Conservation (phyloP, 176 grass and related monocot genomes). For the Cocos nucifera region DNA sequence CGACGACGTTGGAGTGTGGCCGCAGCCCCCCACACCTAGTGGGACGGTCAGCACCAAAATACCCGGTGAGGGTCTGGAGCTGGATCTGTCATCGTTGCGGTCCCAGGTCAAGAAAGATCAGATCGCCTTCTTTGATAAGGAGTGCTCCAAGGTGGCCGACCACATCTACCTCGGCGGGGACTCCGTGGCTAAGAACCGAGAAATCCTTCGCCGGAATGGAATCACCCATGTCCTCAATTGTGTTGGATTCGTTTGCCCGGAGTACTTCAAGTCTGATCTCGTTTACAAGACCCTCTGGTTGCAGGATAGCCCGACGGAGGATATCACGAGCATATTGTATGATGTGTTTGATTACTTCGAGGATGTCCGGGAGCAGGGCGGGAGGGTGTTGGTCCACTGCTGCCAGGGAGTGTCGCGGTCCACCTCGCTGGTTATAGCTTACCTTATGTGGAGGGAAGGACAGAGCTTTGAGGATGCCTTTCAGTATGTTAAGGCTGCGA, state of each 20-base stretch:
- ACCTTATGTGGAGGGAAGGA: constrained; percentile 97
- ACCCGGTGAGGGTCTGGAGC: constrained; percentile 51
- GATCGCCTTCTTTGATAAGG: constrained; percentile 97
- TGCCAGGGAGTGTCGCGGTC: constrained; percentile 93
- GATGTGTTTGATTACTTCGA: constrained; percentile 99
- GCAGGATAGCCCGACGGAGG: constrained; percentile 96
- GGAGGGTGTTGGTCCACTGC: constrained; percentile 89
- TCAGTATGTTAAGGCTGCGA: constrained; percentile 83
- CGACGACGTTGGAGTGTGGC: constrained; percentile 93
- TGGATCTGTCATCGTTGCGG: constrained; percentile 55
- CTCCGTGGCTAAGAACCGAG: constrained; percentile 75
- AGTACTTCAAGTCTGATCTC: constrained; percentile 92
- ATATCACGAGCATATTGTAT: constrained; percentile 96
- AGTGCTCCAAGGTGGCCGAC: constrained; percentile 94
- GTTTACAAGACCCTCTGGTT: constrained; percentile 94
- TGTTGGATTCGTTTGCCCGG: constrained; percentile 84
- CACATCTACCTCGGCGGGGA: constrained; percentile 95
- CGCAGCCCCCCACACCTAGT: constrained; percentile 72
- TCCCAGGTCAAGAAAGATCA: constrained; percentile 79
- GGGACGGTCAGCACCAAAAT: constrained; percentile 32
- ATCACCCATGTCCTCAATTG: constrained; percentile 98
- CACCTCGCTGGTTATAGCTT: constrained; percentile 87
- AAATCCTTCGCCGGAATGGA: constrained; percentile 65
- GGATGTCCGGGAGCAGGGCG: constrained; percentile 79
- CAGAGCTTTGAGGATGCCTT: constrained; percentile 94